These are phyloP conservation scores for Salix dunnii DNA, from an alignment of 345 rosid genomes.

Conservation along the genomic window DNA sequence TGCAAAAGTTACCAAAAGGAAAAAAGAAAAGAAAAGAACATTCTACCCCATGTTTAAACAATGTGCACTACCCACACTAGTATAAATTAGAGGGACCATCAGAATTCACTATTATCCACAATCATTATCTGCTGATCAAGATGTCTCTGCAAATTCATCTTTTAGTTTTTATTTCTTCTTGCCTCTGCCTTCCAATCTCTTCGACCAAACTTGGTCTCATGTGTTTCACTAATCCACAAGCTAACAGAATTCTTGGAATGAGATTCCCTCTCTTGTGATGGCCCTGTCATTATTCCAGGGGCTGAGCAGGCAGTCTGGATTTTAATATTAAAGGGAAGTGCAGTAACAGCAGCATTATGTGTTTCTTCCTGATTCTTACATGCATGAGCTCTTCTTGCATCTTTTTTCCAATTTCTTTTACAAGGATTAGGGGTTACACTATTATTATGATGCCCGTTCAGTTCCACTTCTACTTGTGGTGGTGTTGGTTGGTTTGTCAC, in stretches of 20 bases:
- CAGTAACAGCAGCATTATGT: constrained; percentile 18
- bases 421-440: constrained; percentile 35
- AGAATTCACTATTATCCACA: constrained; percentile 5
- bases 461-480: constrained; percentile 26
- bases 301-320: constrained; percentile 9
- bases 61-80: constrained; percentile 1
- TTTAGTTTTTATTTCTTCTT: constrained; percentile 41
- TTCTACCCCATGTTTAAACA: constrained; percentile 6
- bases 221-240: constrained; percentile 18
- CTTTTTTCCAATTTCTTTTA: constrained; percentile 67
- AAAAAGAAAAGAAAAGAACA: background rate
- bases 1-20: constrained; percentile 7
- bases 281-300: constrained; percentile 9
- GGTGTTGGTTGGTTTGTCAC: constrained; percentile 15
- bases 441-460: constrained; percentile 26
- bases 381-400: constrained; percentile 57
- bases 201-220: constrained; percentile 25
- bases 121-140: background rate
- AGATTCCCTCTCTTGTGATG: constrained; percentile 18
- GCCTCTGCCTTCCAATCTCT: constrained; percentile 84
- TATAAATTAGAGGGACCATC: background rate
- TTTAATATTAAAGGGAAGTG: constrained; percentile 8
- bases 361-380: constrained; percentile 26
- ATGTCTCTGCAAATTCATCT: constrained; percentile 1
- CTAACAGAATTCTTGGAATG: constrained; percentile 18